Evolutionary conservation across 768 basidiomycete species (phyloP).

Genomic region (Russula compacta): DNA sequence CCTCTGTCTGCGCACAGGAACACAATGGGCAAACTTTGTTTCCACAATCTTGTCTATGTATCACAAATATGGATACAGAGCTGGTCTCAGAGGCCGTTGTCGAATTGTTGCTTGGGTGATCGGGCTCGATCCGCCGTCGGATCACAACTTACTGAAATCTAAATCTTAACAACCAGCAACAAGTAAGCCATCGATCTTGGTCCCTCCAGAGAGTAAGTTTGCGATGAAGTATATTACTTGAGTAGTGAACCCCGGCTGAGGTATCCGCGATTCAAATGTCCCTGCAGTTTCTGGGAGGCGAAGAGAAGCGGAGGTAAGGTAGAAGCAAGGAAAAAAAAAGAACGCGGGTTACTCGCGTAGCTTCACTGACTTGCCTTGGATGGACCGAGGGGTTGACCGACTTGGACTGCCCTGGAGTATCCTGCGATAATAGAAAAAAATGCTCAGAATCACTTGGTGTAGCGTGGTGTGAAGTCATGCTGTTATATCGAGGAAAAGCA

Average conservation of each 20-base stretch:
- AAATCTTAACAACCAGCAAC: not conserved
- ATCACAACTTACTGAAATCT: not conserved
- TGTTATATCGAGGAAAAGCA: not conserved
- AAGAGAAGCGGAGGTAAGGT: not conserved
- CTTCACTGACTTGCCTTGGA: not conserved
- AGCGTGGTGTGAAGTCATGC: not conserved
- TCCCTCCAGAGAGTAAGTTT: not conserved
- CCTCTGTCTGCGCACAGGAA: not conserved
- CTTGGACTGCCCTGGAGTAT: not conserved
- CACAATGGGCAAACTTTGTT: constrained; percentile 1
- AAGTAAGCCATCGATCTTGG: not conserved
- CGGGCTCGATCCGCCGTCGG: not conserved
- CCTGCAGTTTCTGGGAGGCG: not conserved
- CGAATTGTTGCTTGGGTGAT: not conserved
- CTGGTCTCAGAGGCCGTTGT: not conserved
- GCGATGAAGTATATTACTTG: not conserved
- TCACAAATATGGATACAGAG: not conserved
- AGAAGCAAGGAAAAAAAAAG: not conserved
- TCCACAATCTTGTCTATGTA: not conserved
- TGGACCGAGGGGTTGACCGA: not conserved
- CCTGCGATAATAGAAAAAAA: not conserved
- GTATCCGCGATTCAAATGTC: not conserved
- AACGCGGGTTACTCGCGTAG: not conserved
- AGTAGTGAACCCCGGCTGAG: not conserved
- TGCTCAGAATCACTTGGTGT: not conserved